Conservation (phyloP, 2,329 filamentous ascomycete genomes). For the Ophiocordyceps australis region DNA sequence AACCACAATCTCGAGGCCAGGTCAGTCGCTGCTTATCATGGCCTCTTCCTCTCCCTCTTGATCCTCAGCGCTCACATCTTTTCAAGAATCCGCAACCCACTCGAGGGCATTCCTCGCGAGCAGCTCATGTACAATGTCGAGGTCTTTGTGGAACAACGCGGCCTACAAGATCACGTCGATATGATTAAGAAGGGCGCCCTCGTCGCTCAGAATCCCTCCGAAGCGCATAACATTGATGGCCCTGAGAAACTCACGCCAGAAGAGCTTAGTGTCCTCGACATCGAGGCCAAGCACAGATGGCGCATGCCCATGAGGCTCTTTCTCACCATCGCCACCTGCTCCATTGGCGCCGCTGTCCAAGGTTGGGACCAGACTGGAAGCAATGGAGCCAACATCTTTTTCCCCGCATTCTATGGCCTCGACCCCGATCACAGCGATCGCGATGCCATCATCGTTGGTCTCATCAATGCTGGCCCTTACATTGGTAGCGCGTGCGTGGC, state of each 20-base stretch:
- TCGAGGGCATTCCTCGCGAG: conserved; percentile 27
- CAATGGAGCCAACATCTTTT: conserved; percentile 44
- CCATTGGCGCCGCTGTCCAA: conserved; percentile 48
- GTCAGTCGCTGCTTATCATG: conserved; percentile 10
- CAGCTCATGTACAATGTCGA: conserved; percentile 40
- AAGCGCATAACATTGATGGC: conserved; percentile 33
- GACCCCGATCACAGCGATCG: conserved; percentile 8
- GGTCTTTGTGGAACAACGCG: conserved; percentile 36
- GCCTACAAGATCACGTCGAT: conserved; percentile 37
- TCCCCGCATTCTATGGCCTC: conserved; percentile 26
- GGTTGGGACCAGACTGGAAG: conserved; percentile 48
- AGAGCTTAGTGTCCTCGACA: conserved; percentile 36
- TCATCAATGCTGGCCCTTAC: conserved; percentile 42
- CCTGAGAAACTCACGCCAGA: conserved; percentile 34
- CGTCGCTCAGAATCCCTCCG: conserved; percentile 37
- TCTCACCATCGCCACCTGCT: conserved; percentile 48
- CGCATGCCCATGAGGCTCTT: conserved; percentile 41
- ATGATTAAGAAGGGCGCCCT: conserved; percentile 38
- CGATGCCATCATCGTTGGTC: conserved; percentile 35
- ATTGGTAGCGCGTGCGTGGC: conserved; percentile 21
- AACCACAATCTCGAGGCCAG: conserved; percentile 22
- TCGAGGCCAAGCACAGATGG: conserved; percentile 49
- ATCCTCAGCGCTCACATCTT: background rate
- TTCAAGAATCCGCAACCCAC: conserved; percentile 25
- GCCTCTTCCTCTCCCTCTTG: background rate